These are phyloP conservation scores for Phytopythium kandeliae DNA, from an alignment of 352 stramenopile genomes.

Conservation along the genomic window DNA sequence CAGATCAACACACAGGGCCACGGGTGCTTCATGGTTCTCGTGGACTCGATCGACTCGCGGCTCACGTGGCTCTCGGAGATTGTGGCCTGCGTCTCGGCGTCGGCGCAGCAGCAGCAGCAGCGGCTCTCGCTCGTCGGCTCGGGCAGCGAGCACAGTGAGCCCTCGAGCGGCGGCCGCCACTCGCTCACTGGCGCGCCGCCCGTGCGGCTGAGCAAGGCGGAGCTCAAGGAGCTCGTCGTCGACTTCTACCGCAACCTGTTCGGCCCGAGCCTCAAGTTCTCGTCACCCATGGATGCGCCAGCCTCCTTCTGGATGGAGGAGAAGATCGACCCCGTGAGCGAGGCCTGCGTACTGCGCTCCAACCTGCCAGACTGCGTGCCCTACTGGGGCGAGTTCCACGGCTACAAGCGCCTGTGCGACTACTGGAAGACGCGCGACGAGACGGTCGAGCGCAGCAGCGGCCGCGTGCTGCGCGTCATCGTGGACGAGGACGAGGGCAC, in stretches of 20 bases:
- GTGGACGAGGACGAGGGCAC: slow-evolving; percentile 84
- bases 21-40: slow-evolving; percentile 77
- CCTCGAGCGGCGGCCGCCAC: background rate
- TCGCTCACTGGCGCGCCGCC: slow-evolving; percentile 21
- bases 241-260: slow-evolving; percentile 82
- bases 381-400: slow-evolving; percentile 87
- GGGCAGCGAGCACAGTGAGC: slow-evolving; percentile 16
- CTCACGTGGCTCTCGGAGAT: slow-evolving; percentile 82
- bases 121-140: slow-evolving; percentile 49
- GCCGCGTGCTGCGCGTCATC: slow-evolving; percentile 75
- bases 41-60: slow-evolving; percentile 81
- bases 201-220: slow-evolving; percentile 48
- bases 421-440: slow-evolving; percentile 88
- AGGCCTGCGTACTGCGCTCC: slow-evolving; percentile 73
- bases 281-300: slow-evolving; percentile 66
- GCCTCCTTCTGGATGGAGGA: slow-evolving; percentile 83
- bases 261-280: slow-evolving; percentile 71
- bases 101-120: slow-evolving; percentile 22
- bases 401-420: slow-evolving; percentile 82
- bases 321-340: slow-evolving; percentile 70
- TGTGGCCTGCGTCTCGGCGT: slow-evolving; percentile 50
- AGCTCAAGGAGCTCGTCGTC: slow-evolving; percentile 72
- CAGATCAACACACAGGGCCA: slow-evolving; percentile 87
- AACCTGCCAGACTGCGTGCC: slow-evolving; percentile 82
- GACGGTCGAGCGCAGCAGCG: slow-evolving; percentile 76